Conservation (phyloP, 257 asterid genomes). For the Ligustrum vulgare region DNA sequence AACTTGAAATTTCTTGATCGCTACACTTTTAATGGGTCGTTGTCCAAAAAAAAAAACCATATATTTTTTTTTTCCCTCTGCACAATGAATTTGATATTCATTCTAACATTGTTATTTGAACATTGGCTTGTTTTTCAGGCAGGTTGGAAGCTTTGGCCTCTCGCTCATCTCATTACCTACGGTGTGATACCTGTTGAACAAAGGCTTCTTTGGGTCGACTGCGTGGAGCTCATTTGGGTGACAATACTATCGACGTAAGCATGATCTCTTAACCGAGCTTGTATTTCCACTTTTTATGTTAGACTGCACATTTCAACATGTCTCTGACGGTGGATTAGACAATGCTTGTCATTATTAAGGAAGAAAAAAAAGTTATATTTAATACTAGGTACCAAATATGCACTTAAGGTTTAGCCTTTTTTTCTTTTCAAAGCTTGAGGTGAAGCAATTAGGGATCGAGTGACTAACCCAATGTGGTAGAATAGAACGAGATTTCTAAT, state of each 20-base stretch:
- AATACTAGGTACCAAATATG: too few species aligned
- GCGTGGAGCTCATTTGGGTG: slow-evolving; percentile 57
- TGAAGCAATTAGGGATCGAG: too few species aligned
- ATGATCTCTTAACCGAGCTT: neutral
- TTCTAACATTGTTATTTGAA: neutral
- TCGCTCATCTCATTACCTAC: slow-evolving; percentile 53
- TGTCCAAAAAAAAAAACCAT: too few species aligned
- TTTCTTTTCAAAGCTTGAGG: too few species aligned
- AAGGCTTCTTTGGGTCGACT: slow-evolving; percentile 56
- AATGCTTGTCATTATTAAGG: neutral
- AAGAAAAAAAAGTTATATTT: neutral
- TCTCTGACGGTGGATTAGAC: neutral
- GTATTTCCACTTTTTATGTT: neutral
- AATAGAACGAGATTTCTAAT: slow-evolving; percentile 1
- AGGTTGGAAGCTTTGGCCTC: slow-evolving; percentile 59
- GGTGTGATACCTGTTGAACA: slow-evolving; percentile 52
- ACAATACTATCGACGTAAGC: slow-evolving; percentile 55
- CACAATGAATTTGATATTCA: neutral
- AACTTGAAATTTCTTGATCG: too few species aligned
- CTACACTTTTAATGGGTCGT: too few species aligned
- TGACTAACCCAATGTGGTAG: neutral
- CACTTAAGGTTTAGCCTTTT: too few species aligned
- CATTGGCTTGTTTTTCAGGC: slow-evolving; percentile 36
- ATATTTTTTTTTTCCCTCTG: too few species aligned
- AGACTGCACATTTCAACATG: too few species aligned